Percentiles rank a stretch among this genome's conserved stretches.
These are phyloP conservation scores for Przewalskia tangutica DNA, from an alignment of 257 asterid species.

Conservation along the genomic window DNA sequence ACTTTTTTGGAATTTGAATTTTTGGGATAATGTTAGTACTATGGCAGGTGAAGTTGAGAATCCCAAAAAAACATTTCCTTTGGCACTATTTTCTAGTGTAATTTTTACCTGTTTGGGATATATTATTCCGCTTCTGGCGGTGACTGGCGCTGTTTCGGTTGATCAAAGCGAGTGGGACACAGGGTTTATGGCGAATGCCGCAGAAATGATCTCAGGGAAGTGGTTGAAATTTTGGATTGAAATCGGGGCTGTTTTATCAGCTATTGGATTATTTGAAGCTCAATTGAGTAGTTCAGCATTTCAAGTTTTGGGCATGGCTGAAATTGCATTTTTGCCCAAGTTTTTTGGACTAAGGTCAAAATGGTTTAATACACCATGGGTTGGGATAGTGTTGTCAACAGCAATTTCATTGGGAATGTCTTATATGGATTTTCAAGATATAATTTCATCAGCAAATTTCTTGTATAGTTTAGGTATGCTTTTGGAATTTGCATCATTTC, in stretches of 20 bases:
- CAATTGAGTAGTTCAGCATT: constrained; percentile 44
- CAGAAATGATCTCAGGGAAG: constrained; percentile 29
- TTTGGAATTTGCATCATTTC: constrained; percentile 45
- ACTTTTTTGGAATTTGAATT: too few species aligned
- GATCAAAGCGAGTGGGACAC: constrained; percentile 34
- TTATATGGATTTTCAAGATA: constrained; percentile 23
- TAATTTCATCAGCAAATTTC: constrained; percentile 46
- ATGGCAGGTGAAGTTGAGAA: constrained; percentile 63
- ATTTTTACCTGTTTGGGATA: constrained; percentile 49
- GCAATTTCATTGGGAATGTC: constrained; percentile 31
- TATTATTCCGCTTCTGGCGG: constrained; percentile 49
- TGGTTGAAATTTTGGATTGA: constrained; percentile 63
- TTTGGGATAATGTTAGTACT: too few species aligned
- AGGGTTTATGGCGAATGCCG: constrained; percentile 52
- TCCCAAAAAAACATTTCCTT: constrained; percentile 46
- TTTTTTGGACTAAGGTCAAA: constrained; percentile 28
- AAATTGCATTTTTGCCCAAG: constrained; percentile 31
- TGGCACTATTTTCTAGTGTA: constrained; percentile 39
- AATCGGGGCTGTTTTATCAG: constrained; percentile 44
- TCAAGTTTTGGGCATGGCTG: constrained; percentile 60
- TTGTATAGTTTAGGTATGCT: constrained; percentile 60
- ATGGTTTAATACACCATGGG: constrained; percentile 63
- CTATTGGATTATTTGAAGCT: constrained; percentile 48
- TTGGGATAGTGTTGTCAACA: constrained; percentile 44
- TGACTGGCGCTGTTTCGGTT: constrained; percentile 38